phyloP scores from a whole-genome alignment of 257 asterid genomes.

The Penstemon davidsonii region DNA sequence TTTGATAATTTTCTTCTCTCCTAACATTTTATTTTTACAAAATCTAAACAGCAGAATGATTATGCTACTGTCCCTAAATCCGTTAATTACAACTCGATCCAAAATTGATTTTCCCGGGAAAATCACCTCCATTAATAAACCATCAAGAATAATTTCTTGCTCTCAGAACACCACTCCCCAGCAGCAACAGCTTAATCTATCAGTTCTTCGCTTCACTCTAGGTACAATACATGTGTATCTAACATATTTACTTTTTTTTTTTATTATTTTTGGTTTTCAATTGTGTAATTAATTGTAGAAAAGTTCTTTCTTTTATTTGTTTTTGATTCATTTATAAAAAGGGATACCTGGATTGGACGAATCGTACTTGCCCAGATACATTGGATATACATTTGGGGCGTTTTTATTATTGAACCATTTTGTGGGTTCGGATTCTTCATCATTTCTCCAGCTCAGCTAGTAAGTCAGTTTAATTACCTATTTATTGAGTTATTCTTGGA shows the following conservation, averaged over 20 bases:
- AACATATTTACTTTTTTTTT: neutral
- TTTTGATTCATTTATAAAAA: too few relatives aligned
- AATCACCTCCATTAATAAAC: too few relatives aligned
- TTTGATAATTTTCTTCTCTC: too few relatives aligned
- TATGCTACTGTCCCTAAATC: too few relatives aligned
- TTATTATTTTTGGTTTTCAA: neutral
- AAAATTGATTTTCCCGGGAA: too few relatives aligned
- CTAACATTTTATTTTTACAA: too few relatives aligned
- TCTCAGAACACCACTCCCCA: conserved; percentile 32
- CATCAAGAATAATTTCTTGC: conserved; percentile 30
- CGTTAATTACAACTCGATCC: too few relatives aligned
- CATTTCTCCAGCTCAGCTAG: conserved; percentile 80
- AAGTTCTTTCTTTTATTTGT: neutral
- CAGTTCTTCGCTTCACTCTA: conserved; percentile 93
- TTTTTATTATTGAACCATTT: conserved; percentile 76
- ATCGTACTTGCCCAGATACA: conserved; percentile 91
- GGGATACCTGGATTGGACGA: conserved; percentile 94
- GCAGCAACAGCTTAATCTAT: conserved; percentile 68
- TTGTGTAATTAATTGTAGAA: neutral
- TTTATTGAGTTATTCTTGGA: too few relatives aligned
- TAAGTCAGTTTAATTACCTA: conserved; percentile 22
- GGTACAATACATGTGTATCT: conserved; percentile 35
- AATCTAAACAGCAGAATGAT: too few relatives aligned
- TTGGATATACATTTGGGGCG: conserved; percentile 85
- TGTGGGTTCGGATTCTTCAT: conserved; percentile 58